Base-by-base conservation (phyloP, 208 protist genomes). In the Willaertia magna region DNA sequence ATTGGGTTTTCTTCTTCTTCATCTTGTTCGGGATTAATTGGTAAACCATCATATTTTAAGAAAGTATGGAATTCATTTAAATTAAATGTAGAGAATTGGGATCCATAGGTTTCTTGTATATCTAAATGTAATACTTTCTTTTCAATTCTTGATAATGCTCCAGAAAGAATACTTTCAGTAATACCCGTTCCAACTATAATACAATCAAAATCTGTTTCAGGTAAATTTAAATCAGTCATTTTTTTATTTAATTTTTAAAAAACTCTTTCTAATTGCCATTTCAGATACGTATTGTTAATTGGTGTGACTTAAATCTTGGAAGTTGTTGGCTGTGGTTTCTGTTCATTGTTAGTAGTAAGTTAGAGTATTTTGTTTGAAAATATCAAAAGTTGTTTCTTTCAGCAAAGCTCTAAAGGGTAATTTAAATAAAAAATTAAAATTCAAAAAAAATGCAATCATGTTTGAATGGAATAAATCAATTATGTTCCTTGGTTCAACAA, bases 81-180 rank as follows among this genome's bases (percentile, higher is more conserved):
- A 74, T 49, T 26, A 20, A 92, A 55, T n/a, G 88, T 86, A n/a
- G 52, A 34, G n/a, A 91, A 91, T 2, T 89, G 84, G 1, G 90
- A 93, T 26, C 93, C 95, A 87, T 97, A 97, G 84, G 91, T 86
- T 11, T 89, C 91, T 34, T 93, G 90, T 30, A 88, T 90, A 86
- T 98, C 96, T 79, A 96, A 93, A 85, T 97, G 94, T 42, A 98
- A 89, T 39, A 98, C 94, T 67, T 88, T 89, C 30, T 95, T 74
- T 42, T 94, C 94, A 84, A 88, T 91, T 22, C 96, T 93, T 20
- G 93, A 84, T 22, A 95, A 87, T 0, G 95, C 93, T 0, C 93
- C 95, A 39, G 95, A 91, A 9, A 97, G 79, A 43, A 96, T 90
- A n/a, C 89, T 90, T 88, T 96, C 91, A 83, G 91, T 90, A 59